Evolutionary conservation across 208 protist genomes (phyloP), one percentile per base, ranked within the genome.

Genomic region (Crithidia bombi): DNA sequence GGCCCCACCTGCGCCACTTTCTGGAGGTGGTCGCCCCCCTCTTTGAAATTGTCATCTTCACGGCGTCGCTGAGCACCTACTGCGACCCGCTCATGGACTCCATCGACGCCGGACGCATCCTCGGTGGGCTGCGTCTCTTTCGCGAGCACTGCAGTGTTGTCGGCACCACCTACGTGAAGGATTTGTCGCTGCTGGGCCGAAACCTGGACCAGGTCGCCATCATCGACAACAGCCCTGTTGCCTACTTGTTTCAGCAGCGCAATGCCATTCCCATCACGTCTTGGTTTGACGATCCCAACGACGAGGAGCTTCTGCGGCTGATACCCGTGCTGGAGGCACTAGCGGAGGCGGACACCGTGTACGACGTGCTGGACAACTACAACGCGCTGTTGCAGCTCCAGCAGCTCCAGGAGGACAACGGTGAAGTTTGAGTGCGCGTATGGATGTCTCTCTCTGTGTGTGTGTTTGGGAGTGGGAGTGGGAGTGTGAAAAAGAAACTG

Each of bases 201-300:
- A 73, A 89, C 35, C 56, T 97, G 33, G 79, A 92, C 14, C 75
- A 86, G 36, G 66, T 79, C 3, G 83, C 73, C 21, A 95, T 97
- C 78, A 84, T 97, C 41, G 93, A 96, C 72, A 97, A 97, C 73
- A 95, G 88, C 69, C 90, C 91, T n/a, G 85, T 93, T n/a, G 81
- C 91, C 33, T 96, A 96, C 62, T 55, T 95, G 14, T 94, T 97
- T 47, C 91, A 97, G 73, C 90, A 90, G 44, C 89, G 87, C 43
- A 97, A 97, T 74, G 89, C 90, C 12, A 93, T 97, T 30, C 90
- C 91, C 17, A 92, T 96, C 57, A 84, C 76, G 3, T 91, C 85
- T 6, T 97, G 93, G 91, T 97, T 96, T 75, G 90, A 92, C 52
- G 88, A 97, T 51, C 73, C 75, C 6, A 58, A 63, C 38, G 93